phyloP scores from a whole-genome alignment of 225 moss, liverwort and hornwort species.

The Thuidium tamariscinum region DNA sequence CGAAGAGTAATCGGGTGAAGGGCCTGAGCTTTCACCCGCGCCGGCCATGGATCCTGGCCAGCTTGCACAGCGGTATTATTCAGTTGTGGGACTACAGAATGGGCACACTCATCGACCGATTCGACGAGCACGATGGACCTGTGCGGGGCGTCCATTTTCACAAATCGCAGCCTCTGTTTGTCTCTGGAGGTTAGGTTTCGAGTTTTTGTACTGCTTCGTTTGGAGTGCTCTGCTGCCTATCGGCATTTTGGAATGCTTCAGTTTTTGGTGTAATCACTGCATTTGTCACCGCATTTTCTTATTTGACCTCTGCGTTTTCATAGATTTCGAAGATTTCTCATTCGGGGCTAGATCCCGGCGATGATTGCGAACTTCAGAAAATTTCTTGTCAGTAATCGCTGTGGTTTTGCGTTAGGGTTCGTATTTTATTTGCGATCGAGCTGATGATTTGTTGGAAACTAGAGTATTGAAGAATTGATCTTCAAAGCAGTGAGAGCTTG shows the following conservation, averaged over 20 bases:
- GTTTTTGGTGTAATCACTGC: too few species aligned
- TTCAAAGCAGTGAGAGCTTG: not conserved
- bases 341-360: not conserved
- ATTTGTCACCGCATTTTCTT: not conserved
- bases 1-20: constrained; percentile 98
- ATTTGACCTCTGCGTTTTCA: not conserved
- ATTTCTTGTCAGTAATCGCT: not conserved
- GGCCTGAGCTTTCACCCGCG: constrained; percentile 95
- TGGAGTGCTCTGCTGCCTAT: not conserved
- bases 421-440: not conserved
- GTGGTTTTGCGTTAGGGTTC: not conserved
- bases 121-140: constrained; percentile 97
- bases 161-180: constrained; percentile 93
- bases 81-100: constrained; percentile 99
- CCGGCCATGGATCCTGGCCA: constrained; percentile 97
- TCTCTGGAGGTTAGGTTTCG: constrained; percentile 71
- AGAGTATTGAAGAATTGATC: not conserved
- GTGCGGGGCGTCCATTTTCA: constrained; percentile 97
- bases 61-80: constrained; percentile 93
- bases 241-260: not conserved
- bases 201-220: not conserved
- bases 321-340: not conserved
- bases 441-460: not conserved
- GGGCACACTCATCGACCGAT: constrained; percentile 97
- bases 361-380: not conserved